Evolutionary conservation across 352 stramenopile genomes (phyloP), one percentile per base, ranked within the genome.

Genomic region (Pythium phragmitis): DNA sequence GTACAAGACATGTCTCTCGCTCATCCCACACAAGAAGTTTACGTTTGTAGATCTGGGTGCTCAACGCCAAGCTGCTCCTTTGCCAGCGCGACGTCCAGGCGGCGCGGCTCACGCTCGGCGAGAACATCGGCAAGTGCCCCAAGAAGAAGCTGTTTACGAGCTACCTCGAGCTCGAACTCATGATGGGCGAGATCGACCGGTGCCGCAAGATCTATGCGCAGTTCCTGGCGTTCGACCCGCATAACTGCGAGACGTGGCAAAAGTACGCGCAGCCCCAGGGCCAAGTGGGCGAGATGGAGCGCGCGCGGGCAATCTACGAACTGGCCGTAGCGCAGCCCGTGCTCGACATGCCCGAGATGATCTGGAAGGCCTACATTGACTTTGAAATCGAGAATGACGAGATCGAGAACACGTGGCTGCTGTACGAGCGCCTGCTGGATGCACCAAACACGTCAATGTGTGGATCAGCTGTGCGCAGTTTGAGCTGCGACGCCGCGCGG

Each of bases 301-400:
- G 96, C 54, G 82, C 89, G 2, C 79, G 96, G 13, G 97, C 96
- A 8, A 97, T 99, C 36, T 99, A 96, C 68, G 97, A 99, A 77
- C 77, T 99, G 11, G 97, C 96, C 16, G 83, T 99, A 50, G 80
- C 87, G 39, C 97, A 99, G 76, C 73, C 91, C 2, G 84, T 96
- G 47, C 79, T 99, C 21, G 97, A 99, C 70, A 99, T 98, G 93
- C 98, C 97, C 16, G 97, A 99, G 76, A 91, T 98, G 63, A 87
- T 99, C 51, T 99, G 98, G 98, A 99, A 99, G 70, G 85, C 89
- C 48, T 99, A 98, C 73, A 99, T 99, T 63, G 97, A 99, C 75
- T 99, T 99, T 77, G 97, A 99, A 83, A 98, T 99, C 28, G 74
- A 92, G 56, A 84, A 89, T 21, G 74, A 79, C 8, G 82, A 96